Percentiles rank a stretch among this genome's conserved stretches.
These are phyloP conservation scores for Zoysia japonica DNA, from an alignment of 176 grass and related monocot species.

Conservation along the genomic window DNA sequence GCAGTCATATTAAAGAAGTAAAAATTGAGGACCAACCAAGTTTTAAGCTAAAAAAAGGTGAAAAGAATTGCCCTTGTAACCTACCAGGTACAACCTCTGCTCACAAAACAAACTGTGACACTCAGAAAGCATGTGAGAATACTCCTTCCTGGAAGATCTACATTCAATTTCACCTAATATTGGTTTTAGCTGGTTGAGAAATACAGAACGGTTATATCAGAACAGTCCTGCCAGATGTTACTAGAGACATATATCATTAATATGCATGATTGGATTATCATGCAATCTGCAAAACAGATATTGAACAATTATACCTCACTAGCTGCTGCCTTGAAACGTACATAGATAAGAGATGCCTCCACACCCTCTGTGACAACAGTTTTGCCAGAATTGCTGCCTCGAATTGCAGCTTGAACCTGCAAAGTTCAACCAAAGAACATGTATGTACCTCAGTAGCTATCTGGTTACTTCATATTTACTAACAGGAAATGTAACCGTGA, in stretches of 20 bases:
- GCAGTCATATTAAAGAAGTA: slow-evolving; percentile 23
- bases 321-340: slow-evolving; percentile 96
- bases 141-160: slow-evolving; percentile 91
- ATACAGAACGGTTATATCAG: slow-evolving; percentile 23
- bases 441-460: slow-evolving; percentile 7
- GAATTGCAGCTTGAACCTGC: slow-evolving; percentile 90
- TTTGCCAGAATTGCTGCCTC: slow-evolving; percentile 69
- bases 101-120: slow-evolving; percentile 95
- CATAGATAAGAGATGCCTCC: slow-evolving; percentile 98
- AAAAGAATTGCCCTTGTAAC: slow-evolving; percentile 41
- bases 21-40: not conserved
- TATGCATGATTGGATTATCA: not conserved
- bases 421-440: slow-evolving; percentile 27
- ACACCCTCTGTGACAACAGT: slow-evolving; percentile 73
- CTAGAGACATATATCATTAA: slow-evolving; percentile 5
- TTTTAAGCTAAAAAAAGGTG: slow-evolving; percentile 25
- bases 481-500: slow-evolving; percentile 40
- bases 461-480: slow-evolving; percentile 22
- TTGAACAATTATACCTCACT: slow-evolving; percentile 66
- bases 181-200: slow-evolving; percentile 77
- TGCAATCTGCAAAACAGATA: not conserved
- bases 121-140: slow-evolving; percentile 78
- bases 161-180: slow-evolving; percentile 90
- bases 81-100: slow-evolving; percentile 87
- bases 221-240: slow-evolving; percentile 3